phyloP scores from a whole-genome alignment of 1,139 yeast species.

The Yamadazyma membranifaciens region DNA sequence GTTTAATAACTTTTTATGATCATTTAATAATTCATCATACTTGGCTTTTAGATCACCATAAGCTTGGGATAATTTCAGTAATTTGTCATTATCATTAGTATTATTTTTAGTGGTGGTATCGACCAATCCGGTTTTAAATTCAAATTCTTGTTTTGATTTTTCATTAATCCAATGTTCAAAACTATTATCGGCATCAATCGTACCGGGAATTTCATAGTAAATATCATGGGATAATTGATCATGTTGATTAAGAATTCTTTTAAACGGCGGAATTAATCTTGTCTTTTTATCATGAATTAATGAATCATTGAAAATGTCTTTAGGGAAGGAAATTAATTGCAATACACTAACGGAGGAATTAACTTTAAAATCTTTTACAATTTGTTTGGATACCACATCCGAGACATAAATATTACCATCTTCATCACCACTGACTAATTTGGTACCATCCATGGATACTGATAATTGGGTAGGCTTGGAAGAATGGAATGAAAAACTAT shows the following conservation, averaged over 20 bases:
- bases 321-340: conserved; percentile 19
- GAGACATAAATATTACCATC: conserved; percentile 65
- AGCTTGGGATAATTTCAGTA: conserved; percentile 52
- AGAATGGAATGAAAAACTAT: conserved; percentile 61
- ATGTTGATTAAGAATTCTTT: conserved; percentile 51
- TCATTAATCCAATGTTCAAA: conserved; percentile 44
- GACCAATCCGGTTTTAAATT: conserved; percentile 41
- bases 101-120: conserved; percentile 26
- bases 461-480: conserved; percentile 50
- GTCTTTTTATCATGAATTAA: conserved; percentile 35
- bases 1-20: conserved; percentile 44
- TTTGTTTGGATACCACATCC: conserved; percentile 78
- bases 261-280: conserved; percentile 52
- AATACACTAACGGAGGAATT: conserved; percentile 35
- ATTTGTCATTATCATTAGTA: conserved; percentile 24
- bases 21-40: conserved; percentile 58
- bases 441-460: conserved; percentile 75
- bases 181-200: conserved; percentile 10
- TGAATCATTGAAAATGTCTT: conserved; percentile 13
- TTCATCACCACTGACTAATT: conserved; percentile 70
- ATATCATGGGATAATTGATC: conserved; percentile 51
- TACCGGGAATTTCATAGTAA: conserved; percentile 40
- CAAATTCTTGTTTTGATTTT: conserved; percentile 51
- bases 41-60: conserved; percentile 57
- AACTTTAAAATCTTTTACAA: conserved; percentile 61